Conservation (phyloP, 2,329 filamentous ascomycete genomes). For the Epichloe amarillans region DNA sequence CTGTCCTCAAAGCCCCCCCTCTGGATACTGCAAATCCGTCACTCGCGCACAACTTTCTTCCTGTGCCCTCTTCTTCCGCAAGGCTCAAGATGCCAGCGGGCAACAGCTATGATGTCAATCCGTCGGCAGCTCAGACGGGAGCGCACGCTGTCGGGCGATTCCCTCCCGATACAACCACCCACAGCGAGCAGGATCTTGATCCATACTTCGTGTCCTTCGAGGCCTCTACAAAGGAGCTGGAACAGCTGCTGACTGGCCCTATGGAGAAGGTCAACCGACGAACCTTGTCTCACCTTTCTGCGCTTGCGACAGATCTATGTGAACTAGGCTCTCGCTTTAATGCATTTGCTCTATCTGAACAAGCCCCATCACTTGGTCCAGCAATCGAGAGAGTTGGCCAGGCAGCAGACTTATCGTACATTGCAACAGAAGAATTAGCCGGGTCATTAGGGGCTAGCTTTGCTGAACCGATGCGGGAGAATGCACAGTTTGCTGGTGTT, state of each 20-base stretch:
- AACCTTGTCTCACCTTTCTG: slow-evolving; percentile 72
- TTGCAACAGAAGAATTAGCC: slow-evolving; percentile 85
- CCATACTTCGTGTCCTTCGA: slow-evolving; percentile 95
- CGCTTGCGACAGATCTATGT: slow-evolving; percentile 73
- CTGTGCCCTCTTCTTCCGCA: slow-evolving; percentile 71
- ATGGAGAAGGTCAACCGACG: slow-evolving; percentile 96
- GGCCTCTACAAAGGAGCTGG: slow-evolving; percentile 79
- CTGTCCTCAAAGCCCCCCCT: slow-evolving; percentile 87
- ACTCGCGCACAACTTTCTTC: slow-evolving; percentile 73
- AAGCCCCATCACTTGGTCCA: slow-evolving; percentile 72
- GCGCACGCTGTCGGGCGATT: slow-evolving; percentile 64
- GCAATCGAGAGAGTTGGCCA: slow-evolving; percentile 93
- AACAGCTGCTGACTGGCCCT: slow-evolving; percentile 74
- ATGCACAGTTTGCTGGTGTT: slow-evolving; percentile 90
- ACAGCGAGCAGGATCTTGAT: slow-evolving; percentile 84
- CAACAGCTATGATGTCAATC: slow-evolving; percentile 19
- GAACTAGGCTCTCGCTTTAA: slow-evolving; percentile 95
- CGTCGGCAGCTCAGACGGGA: slow-evolving; percentile 25
- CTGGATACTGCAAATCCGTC: slow-evolving; percentile 88
- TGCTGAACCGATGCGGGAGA: slow-evolving; percentile 94
- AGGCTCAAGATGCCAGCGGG: slow-evolving; percentile 56
- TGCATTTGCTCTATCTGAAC: slow-evolving; percentile 88
- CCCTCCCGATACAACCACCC: slow-evolving; percentile 59
- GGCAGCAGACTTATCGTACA: slow-evolving; percentile 89
- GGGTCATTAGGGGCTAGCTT: slow-evolving; percentile 83